Base-by-base conservation (phyloP, 495 filamentous ascomycete genomes). In the Tuber umbilicatum region DNA sequence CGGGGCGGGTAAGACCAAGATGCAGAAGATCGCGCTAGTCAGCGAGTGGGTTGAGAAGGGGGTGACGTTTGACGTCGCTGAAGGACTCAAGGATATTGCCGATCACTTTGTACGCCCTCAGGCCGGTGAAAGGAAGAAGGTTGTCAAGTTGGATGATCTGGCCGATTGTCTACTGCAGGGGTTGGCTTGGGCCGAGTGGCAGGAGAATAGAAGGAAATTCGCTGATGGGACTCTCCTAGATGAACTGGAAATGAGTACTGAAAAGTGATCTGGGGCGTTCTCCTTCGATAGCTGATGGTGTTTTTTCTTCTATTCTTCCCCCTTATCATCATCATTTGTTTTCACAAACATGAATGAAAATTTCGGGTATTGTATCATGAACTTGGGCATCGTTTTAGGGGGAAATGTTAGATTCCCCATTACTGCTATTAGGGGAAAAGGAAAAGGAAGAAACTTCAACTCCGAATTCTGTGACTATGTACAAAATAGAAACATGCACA, bases 121-220 rank as follows among this genome's bases (percentile, higher is more conserved):
- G 4, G 42, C 72, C 19, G 78, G 72, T 70, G 82, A 74, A 64
- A 85, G 76, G 74, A 72, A 23, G 60, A 76, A 80, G 19, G 69
- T 37, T 6, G 12, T 76, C 76, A 98, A 98, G 83, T 80, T 97
- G 77, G 94, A 98, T 85, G 94, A 98, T 86, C 85, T 98, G 76
- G 92, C 93, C 9, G 94, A 98, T 87, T 92, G 91, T 83, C 83
- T 97, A 42, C 80, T 97, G 76, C 94, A 98, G 84, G 95, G 91
- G 0, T 84, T 93, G 76, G 91, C 93, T 16, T 97, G 92, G 92
- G 82, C 94, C 70, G 86, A 91, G 73, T 98, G 94, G 94, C 88
- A 94, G 81, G 83, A 86, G 75, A 94, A 93, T 82, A 83, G 89
- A 75, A 85, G 85, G 73, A 79, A 80, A 50, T 79, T 91, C 41